Conservation (phyloP, 805 yeast genomes). For the Allodekkera sacchari region DNA sequence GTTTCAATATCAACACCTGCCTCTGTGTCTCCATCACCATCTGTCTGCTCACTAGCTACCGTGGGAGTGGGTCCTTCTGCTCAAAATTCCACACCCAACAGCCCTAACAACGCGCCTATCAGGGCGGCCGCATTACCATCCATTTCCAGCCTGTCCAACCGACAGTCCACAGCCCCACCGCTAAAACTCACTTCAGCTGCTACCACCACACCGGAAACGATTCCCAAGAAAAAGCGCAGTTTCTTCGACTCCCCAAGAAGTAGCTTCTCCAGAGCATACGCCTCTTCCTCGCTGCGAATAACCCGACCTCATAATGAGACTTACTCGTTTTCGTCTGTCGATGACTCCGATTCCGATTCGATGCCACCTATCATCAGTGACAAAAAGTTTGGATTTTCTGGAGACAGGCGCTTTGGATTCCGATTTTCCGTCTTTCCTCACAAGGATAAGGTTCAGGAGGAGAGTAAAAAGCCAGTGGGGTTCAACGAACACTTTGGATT, state of each 20-base stretch:
- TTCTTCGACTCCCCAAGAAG: conserved; percentile 16
- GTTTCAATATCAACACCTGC: no score
- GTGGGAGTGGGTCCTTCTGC: no score
- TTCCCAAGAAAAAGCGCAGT: conserved; percentile 1
- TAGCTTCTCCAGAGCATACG: conserved; percentile 11
- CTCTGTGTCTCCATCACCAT: no score
- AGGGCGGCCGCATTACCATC: no score
- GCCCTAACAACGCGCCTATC: no score
- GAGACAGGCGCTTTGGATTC: neutral
- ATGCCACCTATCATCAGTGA: neutral
- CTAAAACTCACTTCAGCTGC: neutral
- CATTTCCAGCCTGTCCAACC: no score
- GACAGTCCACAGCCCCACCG: no score
- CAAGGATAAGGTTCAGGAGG: neutral
- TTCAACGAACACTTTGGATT: neutral
- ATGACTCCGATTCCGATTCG: neutral
- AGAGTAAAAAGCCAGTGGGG: neutral
- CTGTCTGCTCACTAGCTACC: no score
- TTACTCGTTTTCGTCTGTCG: conserved; percentile 2
- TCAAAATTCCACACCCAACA: no score
- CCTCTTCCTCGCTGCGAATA: conserved; percentile 13
- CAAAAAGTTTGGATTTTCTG: neutral
- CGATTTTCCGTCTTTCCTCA: neutral
- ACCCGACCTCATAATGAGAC: conserved; percentile 10
- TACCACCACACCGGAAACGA: neutral